These are phyloP conservation scores for Alternaria burnsii DNA, from an alignment of 2,329 filamentous ascomycete species.

Conservation along the genomic window DNA sequence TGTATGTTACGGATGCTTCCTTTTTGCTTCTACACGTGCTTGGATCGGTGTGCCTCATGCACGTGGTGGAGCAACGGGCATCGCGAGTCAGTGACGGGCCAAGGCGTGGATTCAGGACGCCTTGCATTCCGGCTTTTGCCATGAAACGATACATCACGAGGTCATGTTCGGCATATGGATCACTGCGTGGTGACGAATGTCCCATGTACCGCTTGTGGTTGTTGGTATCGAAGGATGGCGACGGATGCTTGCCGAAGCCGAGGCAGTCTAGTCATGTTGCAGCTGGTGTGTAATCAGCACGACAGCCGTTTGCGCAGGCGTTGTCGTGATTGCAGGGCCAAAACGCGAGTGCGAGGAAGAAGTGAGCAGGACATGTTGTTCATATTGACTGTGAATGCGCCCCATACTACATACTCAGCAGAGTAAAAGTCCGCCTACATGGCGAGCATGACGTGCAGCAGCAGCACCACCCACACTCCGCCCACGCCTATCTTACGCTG, in stretches of 20 bases:
- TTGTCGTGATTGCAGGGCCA: background rate
- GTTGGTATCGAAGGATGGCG: constrained; percentile 1
- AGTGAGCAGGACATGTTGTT: background rate
- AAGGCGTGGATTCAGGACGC: background rate
- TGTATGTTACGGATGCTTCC: constrained; percentile 16
- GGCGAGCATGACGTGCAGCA: background rate
- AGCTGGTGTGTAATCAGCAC: background rate
- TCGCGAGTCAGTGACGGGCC: constrained; percentile 16
- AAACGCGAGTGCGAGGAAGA: background rate
- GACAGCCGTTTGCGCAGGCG: background rate
- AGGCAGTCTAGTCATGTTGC: background rate
- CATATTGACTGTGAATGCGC: background rate
- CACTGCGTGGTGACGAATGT: background rate
- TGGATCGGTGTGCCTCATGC: constrained; percentile 22
- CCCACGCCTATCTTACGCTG: constrained; percentile 13
- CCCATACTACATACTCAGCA: background rate
- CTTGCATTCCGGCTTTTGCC: background rate
- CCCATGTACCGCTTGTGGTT: background rate
- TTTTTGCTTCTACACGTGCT: constrained; percentile 16
- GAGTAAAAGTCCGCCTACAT: background rate
- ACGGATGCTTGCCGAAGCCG: constrained; percentile 5
- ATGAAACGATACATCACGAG: constrained; percentile 1
- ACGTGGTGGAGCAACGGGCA: constrained; percentile 4
- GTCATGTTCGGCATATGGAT: background rate
- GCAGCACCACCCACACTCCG: constrained; percentile 4